Conservation (phyloP, 805 yeast species). For the Cyberlindnera nakhonratchasimensis region DNA sequence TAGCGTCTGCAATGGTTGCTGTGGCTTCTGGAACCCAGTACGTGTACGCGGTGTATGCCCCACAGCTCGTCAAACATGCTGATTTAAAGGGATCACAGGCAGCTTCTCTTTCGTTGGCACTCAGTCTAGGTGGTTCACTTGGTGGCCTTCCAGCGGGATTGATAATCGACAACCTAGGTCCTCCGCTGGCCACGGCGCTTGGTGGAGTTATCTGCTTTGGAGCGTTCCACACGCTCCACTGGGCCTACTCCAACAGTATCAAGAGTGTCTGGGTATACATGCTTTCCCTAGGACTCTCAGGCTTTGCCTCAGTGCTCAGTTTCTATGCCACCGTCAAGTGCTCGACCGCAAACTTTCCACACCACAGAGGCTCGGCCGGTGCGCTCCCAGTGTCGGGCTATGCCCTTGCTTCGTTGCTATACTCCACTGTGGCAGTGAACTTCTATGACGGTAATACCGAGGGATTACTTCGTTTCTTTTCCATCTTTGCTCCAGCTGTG, state of each 20-base stretch:
- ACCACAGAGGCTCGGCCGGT: constrained; percentile 47
- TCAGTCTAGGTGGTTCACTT: constrained; percentile 60
- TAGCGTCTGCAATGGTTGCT: constrained; percentile 41
- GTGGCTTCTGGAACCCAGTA: constrained; percentile 76
- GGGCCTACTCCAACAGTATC: constrained; percentile 40
- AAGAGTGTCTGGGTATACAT: constrained; percentile 42
- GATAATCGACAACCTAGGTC: constrained; percentile 59
- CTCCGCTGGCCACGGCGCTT: constrained; percentile 46
- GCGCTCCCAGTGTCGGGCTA: constrained; percentile 35
- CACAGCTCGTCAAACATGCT: constrained; percentile 58
- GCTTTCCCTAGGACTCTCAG: constrained; percentile 49
- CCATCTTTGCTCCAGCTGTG: constrained; percentile 42
- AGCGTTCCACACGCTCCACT: constrained; percentile 52
- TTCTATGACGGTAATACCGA: constrained; percentile 51
- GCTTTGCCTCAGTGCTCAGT: constrained; percentile 62
- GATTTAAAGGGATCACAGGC: constrained; percentile 58
- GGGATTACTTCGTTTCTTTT: constrained; percentile 52
- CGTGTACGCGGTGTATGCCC: constrained; percentile 70
- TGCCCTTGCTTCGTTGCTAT: constrained; percentile 68
- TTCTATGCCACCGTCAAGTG: constrained; percentile 54
- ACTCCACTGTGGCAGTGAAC: constrained; percentile 52
- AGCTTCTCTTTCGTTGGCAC: constrained; percentile 59
- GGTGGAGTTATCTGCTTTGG: constrained; percentile 53
- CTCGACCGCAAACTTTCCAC: constrained; percentile 58
- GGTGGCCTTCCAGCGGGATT: constrained; percentile 74